phyloP scores from a whole-genome alignment of 176 grass and related monocot species.

The Phoenix dactylifera region DNA sequence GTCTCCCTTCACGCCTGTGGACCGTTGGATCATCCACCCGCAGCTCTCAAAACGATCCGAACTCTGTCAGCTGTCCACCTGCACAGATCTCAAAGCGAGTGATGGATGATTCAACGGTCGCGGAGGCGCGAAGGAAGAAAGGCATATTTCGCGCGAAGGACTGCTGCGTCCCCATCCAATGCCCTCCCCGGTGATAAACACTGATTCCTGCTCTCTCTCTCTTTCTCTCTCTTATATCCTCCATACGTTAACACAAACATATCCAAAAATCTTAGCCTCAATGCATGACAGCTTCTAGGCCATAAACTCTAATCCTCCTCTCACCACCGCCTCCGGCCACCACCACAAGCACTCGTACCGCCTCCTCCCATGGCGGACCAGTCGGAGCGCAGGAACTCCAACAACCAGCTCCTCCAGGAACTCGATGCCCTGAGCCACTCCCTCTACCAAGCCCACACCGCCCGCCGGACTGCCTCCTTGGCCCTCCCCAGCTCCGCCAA shows the following conservation, averaged over 20 bases:
- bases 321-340: background rate
- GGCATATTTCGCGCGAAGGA: no score
- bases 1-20: no score
- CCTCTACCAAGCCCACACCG: constrained; percentile 70
- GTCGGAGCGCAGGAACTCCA: constrained; percentile 14
- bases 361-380: constrained; percentile 41
- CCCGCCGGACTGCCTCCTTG: constrained; percentile 58
- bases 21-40: no score
- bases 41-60: no score
- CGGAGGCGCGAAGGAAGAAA: no score
- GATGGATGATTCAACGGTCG: no score
- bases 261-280: constrained; percentile 7
- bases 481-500: constrained; percentile 37
- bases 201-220: background rate
- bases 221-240: background rate
- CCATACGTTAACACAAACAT: background rate
- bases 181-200: background rate
- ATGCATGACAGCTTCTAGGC: constrained; percentile 5
- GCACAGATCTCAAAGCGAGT: no score
- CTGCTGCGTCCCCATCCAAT: no score
- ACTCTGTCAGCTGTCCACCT: no score
- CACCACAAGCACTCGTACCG: no score
- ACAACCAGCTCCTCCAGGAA: constrained; percentile 56
- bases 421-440: constrained; percentile 81
- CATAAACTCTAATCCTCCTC: constrained; percentile 2